Conservation (phyloP, 495 filamentous ascomycete species). For the Neurospora sp. region DNA sequence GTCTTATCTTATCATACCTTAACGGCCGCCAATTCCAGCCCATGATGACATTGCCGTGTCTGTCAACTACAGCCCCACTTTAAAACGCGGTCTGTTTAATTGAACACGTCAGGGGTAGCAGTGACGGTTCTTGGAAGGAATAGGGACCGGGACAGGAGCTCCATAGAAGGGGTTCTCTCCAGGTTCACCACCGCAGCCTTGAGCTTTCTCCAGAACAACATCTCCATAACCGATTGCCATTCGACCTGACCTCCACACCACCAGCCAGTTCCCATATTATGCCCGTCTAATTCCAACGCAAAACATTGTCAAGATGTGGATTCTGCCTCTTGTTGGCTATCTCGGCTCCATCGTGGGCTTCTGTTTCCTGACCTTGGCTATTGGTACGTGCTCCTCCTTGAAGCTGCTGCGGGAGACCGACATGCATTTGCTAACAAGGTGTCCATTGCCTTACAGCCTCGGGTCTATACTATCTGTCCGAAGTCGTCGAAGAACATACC, state of each 20-base stretch:
- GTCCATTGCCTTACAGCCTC: slow-evolving; percentile 49
- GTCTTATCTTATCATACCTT: slow-evolving; percentile 5
- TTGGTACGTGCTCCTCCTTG: slow-evolving; percentile 47
- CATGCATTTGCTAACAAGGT: background rate
- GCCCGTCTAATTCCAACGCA: background rate
- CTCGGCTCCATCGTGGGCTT: slow-evolving; percentile 82
- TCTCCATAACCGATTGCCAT: background rate
- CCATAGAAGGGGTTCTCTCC: background rate
- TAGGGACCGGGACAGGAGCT: background rate
- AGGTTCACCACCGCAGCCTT: background rate
- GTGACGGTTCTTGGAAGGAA: background rate
- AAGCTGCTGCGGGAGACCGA: background rate
- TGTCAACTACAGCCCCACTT: background rate
- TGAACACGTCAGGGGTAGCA: slow-evolving; percentile 1
- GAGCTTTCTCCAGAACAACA: background rate
- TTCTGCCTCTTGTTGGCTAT: slow-evolving; percentile 83
- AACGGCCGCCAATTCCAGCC: background rate
- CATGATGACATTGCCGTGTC: background rate
- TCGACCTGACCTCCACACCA: background rate
- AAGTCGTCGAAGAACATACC: slow-evolving; percentile 95
- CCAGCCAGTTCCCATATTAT: background rate
- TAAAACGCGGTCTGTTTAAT: slow-evolving; percentile 6
- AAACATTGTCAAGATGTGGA: slow-evolving; percentile 57
- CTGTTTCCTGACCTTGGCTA: slow-evolving; percentile 83
- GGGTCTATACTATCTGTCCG: slow-evolving; percentile 95